Percentiles rank a stretch among this genome's conserved stretches.
Conservation (phyloP, 2,329 filamentous ascomycete species). For the Pseudogymnoascus sp. region DNA sequence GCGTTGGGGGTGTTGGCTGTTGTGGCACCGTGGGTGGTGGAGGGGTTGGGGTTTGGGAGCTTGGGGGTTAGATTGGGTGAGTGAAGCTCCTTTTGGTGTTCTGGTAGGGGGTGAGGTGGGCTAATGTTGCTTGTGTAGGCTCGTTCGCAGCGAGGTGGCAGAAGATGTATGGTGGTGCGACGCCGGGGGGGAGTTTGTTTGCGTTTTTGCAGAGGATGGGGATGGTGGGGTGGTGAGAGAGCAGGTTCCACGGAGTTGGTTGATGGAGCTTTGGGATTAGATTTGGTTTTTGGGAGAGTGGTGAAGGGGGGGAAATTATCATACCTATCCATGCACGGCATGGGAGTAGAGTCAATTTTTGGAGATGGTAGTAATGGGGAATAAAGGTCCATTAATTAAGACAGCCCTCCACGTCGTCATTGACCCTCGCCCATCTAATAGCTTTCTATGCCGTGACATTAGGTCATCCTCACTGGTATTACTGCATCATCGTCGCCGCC, state of each 20-base stretch:
- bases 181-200: not conserved
- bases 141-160: not conserved
- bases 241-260: too few relatives aligned
- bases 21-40: not conserved
- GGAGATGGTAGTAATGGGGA: too few relatives aligned
- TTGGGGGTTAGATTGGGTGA: not conserved
- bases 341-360: constrained; percentile 23
- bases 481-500: not conserved
- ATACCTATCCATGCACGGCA: too few relatives aligned
- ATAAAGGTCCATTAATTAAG: too few relatives aligned
- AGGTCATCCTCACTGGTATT: not conserved
- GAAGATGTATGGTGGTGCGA: not conserved
- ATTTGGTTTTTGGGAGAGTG: not conserved
- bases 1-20: not conserved
- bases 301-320: not conserved
- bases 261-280: too few relatives aligned
- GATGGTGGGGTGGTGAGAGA: not conserved
- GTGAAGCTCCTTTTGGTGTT: not conserved
- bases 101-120: not conserved
- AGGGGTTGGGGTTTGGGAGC: not conserved
- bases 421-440: too few relatives aligned
- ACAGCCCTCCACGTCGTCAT: too few relatives aligned
- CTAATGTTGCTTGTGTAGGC: not conserved
- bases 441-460: too few relatives aligned
- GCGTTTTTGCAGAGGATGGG: not conserved